Percentiles rank a stretch among this genome's conserved stretches.
phyloP scores from a whole-genome alignment of 768 basidiomycete species.

The Lepiota brunneoincarnata region DNA sequence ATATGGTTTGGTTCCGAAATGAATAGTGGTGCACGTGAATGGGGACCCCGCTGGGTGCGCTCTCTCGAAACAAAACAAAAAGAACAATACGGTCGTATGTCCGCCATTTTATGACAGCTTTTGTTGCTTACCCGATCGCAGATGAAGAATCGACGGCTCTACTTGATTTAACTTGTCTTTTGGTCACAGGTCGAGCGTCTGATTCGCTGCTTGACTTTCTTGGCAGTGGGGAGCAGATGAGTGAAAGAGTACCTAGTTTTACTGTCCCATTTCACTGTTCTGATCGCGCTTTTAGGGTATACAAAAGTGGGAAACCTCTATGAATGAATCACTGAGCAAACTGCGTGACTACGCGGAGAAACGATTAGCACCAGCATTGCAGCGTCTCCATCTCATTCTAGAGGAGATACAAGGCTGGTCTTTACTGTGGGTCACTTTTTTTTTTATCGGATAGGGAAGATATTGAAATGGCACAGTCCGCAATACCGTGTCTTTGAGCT shows the following conservation, averaged over 20 bases:
- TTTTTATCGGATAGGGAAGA: not conserved
- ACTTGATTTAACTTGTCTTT: slow-evolving; percentile 66
- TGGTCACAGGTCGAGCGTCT: slow-evolving; percentile 70
- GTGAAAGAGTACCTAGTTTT: slow-evolving; percentile 59
- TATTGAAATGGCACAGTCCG: slow-evolving; percentile 13
- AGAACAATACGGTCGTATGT: slow-evolving; percentile 66
- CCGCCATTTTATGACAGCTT: slow-evolving; percentile 4
- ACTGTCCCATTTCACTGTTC: slow-evolving; percentile 11
- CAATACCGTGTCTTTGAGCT: slow-evolving; percentile 62
- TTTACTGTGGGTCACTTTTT: slow-evolving; percentile 45
- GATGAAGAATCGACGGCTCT: slow-evolving; percentile 63
- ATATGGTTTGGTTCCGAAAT: slow-evolving; percentile 73
- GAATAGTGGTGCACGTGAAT: slow-evolving; percentile 62
- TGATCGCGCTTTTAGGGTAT: slow-evolving; percentile 51
- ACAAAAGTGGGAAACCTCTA: slow-evolving; percentile 79
- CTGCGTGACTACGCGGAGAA: slow-evolving; percentile 74
- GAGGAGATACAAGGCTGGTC: slow-evolving; percentile 83
- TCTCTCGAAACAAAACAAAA: slow-evolving; percentile 62
- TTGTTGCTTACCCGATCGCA: slow-evolving; percentile 24
- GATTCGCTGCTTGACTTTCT: slow-evolving; percentile 73
- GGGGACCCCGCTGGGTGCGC: slow-evolving; percentile 73
- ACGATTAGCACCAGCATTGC: slow-evolving; percentile 68
- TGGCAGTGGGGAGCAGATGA: slow-evolving; percentile 76
- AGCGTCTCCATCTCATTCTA: slow-evolving; percentile 72
- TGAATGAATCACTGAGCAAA: slow-evolving; percentile 67